Conservation (phyloP, 192 early-diverging fungal species). For the Backusella westeae region DNA sequence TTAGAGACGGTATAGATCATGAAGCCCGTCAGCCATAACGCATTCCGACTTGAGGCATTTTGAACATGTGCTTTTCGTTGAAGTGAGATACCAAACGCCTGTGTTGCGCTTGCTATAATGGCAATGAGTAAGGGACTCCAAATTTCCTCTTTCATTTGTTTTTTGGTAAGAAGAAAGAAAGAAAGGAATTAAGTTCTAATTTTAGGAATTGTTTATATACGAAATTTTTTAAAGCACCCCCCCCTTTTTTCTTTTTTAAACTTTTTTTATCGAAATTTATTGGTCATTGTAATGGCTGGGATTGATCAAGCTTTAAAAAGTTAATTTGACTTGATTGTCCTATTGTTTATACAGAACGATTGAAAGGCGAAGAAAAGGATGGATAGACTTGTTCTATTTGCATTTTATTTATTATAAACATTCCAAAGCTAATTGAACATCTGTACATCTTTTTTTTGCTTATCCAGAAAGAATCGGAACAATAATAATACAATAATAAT, state of each 20-base stretch:
- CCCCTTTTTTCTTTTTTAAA: neutral
- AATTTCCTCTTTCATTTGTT: conserved; percentile 10
- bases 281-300: neutral
- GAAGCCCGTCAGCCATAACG: conserved; percentile 71
- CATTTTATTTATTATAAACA: neutral
- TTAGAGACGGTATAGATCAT: conserved; percentile 67
- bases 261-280: neutral
- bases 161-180: neutral
- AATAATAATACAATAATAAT: neutral
- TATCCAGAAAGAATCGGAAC: neutral
- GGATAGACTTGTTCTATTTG: no score
- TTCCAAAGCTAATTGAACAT: neutral
- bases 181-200: neutral
- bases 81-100: conserved; percentile 71
- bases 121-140: conserved; percentile 62
- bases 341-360: neutral
- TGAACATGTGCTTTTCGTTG: conserved; percentile 62
- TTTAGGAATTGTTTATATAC: neutral
- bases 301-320: neutral
- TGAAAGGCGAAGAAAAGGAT: no score
- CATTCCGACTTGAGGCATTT: conserved; percentile 24
- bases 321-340: neutral
- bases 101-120: conserved; percentile 57
- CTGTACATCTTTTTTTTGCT: neutral
- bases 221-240: neutral